Evolutionary conservation across 129 eudicot species (phyloP), one percentile per base, ranked within the genome.

Genomic region (Erigeron canadensis): DNA sequence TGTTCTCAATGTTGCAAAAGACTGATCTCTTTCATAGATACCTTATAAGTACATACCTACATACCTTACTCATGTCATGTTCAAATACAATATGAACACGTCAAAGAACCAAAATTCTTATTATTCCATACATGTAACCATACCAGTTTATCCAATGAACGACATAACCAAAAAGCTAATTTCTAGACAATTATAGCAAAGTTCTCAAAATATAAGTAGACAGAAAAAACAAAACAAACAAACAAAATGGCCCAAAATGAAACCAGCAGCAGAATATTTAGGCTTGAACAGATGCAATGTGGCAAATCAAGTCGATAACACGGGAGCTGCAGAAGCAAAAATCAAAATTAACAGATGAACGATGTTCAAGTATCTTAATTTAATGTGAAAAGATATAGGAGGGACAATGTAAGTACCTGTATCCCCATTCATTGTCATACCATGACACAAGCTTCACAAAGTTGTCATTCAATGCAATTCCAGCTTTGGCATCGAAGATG

Each of bases 401-500:
- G 8, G 21, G 42, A 41, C 22, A 5, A 46, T 34, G 58, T 42
- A 12, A 8, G 72, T 85, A 85, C 96, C 94, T 89, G 91, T 90
- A 87, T 48, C 95, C 95, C 95, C 88, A 82, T 77, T 87, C 96
- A 18, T 90, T 90, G 87, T 87, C 95, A 23, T 83, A 85, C 91
- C 91, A 90, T 23, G 97, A 83, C 60, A 91, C 97, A 23, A 87
- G 80, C 69, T 91, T 91, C 78, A 88, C 95, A 78, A 91, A 85
- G 75, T 86, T 88, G 47, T 84, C 82, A 63, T 76, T 91, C 86
- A 88, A 81, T 34, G 95, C 89, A 63, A 90, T 90, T 47, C 95
- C 97, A 68, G 97, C 97, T 85, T 87, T 85, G 17, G 97, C 95
- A 78, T 90, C 95, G 51, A 90, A 90, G 75, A 90, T 87, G 87